phyloP scores from a whole-genome alignment of 345 rosid species.

The Sapria himalayana region DNA sequence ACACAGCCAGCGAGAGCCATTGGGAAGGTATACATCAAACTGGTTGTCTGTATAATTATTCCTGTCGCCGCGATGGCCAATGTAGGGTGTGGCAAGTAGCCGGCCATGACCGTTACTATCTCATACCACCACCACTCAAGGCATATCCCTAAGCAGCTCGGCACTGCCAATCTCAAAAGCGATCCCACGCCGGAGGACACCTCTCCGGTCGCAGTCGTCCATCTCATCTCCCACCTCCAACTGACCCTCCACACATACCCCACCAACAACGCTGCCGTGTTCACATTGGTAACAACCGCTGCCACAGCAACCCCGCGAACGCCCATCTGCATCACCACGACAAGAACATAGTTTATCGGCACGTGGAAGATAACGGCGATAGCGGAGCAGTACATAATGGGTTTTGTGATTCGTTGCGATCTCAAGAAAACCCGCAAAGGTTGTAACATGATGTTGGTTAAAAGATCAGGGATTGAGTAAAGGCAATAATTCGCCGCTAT shows the following conservation, averaged over 20 bases:
- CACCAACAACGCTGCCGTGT: slow-evolving; percentile 53
- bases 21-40: slow-evolving; percentile 98
- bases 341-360: slow-evolving; percentile 55
- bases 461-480: slow-evolving; percentile 78
- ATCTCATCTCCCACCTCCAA: slow-evolving; percentile 32
- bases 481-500: slow-evolving; percentile 70
- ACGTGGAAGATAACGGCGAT: slow-evolving; percentile 61
- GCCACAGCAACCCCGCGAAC: slow-evolving; percentile 95
- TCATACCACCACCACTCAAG: slow-evolving; percentile 99
- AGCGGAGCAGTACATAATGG: slow-evolving; percentile 85
- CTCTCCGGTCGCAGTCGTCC: slow-evolving; percentile 23
- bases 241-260: slow-evolving; percentile 53
- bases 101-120: slow-evolving; percentile 74
- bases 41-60: slow-evolving; percentile 80
- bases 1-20: slow-evolving; percentile 97
- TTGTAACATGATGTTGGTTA: slow-evolving; percentile 67
- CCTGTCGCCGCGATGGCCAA: slow-evolving; percentile 88
- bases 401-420: slow-evolving; percentile 80
- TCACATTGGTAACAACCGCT: slow-evolving; percentile 72
- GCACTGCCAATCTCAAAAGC: slow-evolving; percentile 63
- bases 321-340: slow-evolving; percentile 37
- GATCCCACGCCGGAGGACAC: slow-evolving; percentile 47
- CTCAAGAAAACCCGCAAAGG: slow-evolving; percentile 74
- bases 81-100: slow-evolving; percentile 72
- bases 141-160: slow-evolving; percentile 89